Evolutionary conservation across 1,139 yeast species (phyloP), one percentile per base, ranked within the genome.

Genomic region (Taiozyma sp.): DNA sequence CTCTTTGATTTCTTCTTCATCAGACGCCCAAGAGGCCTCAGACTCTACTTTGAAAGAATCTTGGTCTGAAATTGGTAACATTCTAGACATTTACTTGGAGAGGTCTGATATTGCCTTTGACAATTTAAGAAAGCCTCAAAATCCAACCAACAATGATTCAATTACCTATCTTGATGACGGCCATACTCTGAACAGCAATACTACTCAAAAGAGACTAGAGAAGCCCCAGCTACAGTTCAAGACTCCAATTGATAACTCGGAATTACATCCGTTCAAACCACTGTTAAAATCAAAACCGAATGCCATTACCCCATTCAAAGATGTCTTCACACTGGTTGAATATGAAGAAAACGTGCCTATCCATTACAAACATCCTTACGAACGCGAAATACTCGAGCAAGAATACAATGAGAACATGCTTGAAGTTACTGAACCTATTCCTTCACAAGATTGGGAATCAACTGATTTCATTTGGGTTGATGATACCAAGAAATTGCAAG

Each of bases 291-390:
- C 72, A 1, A 95, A 95, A 65, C 98, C 97, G 1, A 76, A 89
- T 65, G 78, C 88, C 1, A 54, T 86, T 14, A 70, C 69, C 44
- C 70, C 89, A 0, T 74, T 82, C 22, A 81, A 81, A 41, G 81
- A 83, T 41, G 69, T 83, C 1, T 57, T 77, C 45, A 59, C 64
- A 41, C 58, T 87, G 51, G 72, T 70, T 27, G 77, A 67, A 50
- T 75, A 57, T 2, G 71, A 66, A 13, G 70, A 66, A 4, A 68
- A 70, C 13, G 71, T 72, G 34, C 87, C 89, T 4, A 74, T 80
- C 4, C 88, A 83, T 65, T 87, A 82, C 64, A 76, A 77, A 10
- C 96, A 95, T 51, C 99, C 99, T 0, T 95, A 95, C 62, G 81
- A 75, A 52, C 68, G 71, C 46, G 99, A 95, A 68, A 93, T 95